Percentiles rank a stretch among this genome's conserved stretches.
phyloP scores from a whole-genome alignment of 257 asterid genomes.

The Solanum appendiculatum region DNA sequence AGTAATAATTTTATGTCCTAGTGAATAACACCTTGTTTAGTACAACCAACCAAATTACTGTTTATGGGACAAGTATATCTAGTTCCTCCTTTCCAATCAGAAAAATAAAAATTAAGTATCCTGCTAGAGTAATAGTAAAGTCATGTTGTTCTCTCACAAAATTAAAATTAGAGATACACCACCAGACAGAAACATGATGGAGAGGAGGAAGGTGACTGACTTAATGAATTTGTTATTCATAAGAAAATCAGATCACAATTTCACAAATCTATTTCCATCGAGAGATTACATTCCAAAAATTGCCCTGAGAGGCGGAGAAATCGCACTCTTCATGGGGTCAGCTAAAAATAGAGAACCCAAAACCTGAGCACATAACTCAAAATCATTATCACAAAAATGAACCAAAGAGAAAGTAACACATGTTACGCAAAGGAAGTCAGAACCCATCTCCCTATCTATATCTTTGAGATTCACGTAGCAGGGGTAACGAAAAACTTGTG shows the following conservation, averaged over 20 bases:
- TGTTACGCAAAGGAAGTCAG: conserved; percentile 2
- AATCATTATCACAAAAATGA: conserved; percentile 11
- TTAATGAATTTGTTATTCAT: background rate
- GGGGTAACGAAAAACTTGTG: background rate
- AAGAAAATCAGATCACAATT: background rate
- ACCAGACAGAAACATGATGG: background rate
- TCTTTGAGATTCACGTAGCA: background rate
- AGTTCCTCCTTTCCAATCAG: background rate
- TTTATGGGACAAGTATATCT: background rate
- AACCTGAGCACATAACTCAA: background rate
- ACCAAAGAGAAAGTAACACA: background rate
- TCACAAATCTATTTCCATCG: background rate
- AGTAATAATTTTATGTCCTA: too few relatives aligned
- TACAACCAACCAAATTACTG: background rate
- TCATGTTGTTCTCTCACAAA: background rate
- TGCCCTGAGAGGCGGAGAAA: conserved; percentile 64
- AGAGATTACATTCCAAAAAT: conserved; percentile 20
- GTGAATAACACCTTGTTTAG: background rate
- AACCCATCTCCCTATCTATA: background rate
- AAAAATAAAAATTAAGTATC: background rate
- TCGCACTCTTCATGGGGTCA: conserved; percentile 69
- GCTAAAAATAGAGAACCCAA: conserved; percentile 18
- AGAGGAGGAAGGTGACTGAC: background rate
- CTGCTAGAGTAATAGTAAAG: background rate
- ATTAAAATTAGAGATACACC: background rate